Evolutionary conservation across 352 stramenopile species (phyloP).

Genomic region (Blastocystis sp.): DNA sequence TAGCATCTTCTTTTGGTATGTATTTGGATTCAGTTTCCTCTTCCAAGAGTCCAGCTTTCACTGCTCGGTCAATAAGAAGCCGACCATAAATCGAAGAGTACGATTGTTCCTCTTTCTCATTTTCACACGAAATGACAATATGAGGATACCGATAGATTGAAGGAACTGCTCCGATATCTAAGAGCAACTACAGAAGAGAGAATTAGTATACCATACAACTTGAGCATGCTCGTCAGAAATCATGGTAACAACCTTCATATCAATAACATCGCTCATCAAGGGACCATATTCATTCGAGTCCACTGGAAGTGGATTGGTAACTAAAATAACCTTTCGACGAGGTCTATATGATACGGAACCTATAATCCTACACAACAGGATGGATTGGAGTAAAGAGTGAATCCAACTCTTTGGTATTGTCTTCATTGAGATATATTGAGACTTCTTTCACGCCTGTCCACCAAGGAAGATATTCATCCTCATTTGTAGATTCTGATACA

Average conservation of each 20-base stretch:
- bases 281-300: slow-evolving; percentile 49
- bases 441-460: slow-evolving; percentile 55
- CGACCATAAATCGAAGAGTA: slow-evolving; percentile 54
- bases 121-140: slow-evolving; percentile 50
- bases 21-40: slow-evolving; percentile 1
- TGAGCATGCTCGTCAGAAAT: slow-evolving; percentile 50
- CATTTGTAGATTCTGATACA: background rate
- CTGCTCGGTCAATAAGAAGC: slow-evolving; percentile 39
- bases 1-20: background rate
- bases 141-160: slow-evolving; percentile 53
- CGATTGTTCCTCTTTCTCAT: background rate
- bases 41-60: slow-evolving; percentile 44
- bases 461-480: slow-evolving; percentile 37
- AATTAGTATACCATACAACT: background rate
- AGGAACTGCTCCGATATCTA: background rate
- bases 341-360: background rate
- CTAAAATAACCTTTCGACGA: slow-evolving; percentile 34
- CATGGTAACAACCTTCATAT: slow-evolving; percentile 41
- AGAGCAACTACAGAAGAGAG: slow-evolving; percentile 7
- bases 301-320: background rate
- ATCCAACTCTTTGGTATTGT: background rate
- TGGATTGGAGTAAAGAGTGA: background rate
- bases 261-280: slow-evolving; percentile 44
- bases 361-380: background rate
- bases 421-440: slow-evolving; percentile 47